phyloP scores from a whole-genome alignment of 345 rosid genomes.

The Lagerstroemia speciosa region DNA sequence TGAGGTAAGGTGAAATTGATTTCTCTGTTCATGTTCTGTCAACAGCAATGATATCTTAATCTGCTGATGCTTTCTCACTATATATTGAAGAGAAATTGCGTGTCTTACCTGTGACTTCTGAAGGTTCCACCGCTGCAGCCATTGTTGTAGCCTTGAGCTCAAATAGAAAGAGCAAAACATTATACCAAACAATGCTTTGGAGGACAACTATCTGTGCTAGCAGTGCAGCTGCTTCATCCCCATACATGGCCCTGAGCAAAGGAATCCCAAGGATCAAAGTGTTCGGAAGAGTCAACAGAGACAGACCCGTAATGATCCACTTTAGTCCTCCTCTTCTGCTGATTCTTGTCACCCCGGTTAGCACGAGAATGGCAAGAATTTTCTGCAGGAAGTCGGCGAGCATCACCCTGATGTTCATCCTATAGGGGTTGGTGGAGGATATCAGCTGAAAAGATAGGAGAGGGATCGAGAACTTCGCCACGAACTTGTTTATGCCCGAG shows the following conservation, averaged over 20 bases:
- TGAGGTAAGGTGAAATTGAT: not conserved
- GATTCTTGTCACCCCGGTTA: conserved; percentile 32
- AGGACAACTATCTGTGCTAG: conserved; percentile 68
- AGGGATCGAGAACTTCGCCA: conserved; percentile 77
- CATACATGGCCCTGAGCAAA: conserved; percentile 58
- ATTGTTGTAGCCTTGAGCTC: conserved; percentile 54
- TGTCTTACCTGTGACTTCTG: conserved; percentile 41
- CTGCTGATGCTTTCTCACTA: not conserved
- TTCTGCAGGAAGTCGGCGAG: conserved; percentile 61
- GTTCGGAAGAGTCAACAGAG: conserved; percentile 71
- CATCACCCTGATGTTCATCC: conserved; percentile 62
- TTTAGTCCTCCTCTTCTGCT: conserved; percentile 41
- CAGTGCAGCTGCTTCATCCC: conserved; percentile 44
- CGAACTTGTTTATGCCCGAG: conserved; percentile 83
- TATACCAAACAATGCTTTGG: conserved; percentile 84
- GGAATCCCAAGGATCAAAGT: conserved; percentile 84
- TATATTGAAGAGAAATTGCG: not conserved
- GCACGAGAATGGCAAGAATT: conserved; percentile 32
- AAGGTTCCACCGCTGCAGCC: conserved; percentile 25
- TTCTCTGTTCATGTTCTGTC: not conserved
- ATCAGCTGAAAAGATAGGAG: conserved; percentile 70
- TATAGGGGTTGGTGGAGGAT: conserved; percentile 57
- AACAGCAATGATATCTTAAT: not conserved
- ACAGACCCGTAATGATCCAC: conserved; percentile 63
- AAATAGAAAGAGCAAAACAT: conserved; percentile 54